These are phyloP conservation scores for Sphenostylis stenocarpa DNA, from an alignment of 306 rosid genomes.

Conservation along the genomic window DNA sequence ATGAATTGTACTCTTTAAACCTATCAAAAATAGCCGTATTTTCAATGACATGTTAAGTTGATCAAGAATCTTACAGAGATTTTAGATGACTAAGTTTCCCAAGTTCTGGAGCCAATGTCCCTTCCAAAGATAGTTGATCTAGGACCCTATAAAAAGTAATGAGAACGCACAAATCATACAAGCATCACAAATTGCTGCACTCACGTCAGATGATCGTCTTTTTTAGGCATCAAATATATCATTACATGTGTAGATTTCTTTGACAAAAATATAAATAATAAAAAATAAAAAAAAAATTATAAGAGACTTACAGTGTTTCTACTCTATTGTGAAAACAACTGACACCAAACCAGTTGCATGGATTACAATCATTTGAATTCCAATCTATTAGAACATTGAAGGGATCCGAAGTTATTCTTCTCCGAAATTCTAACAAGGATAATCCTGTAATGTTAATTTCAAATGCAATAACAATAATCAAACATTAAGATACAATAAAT, in stretches of 20 bases:
- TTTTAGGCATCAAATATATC: background rate
- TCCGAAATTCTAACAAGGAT: constrained; percentile 61
- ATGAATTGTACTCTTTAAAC: too few species aligned
- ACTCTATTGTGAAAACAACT: constrained; percentile 64
- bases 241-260: background rate
- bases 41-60: background rate
- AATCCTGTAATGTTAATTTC: constrained; percentile 56
- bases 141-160: constrained; percentile 58
- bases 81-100: constrained; percentile 67
- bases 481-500: constrained; percentile 25
- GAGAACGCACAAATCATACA: constrained; percentile 20
- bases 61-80: constrained; percentile 66
- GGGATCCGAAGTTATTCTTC: constrained; percentile 67
- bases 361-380: constrained; percentile 60
- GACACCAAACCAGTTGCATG: constrained; percentile 84
- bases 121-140: constrained; percentile 62
- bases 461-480: constrained; percentile 23
- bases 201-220: background rate
- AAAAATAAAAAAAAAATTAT: constrained; percentile 9
- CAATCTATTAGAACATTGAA: constrained; percentile 63
- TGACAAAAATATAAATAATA: background rate
- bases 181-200: constrained; percentile 9
- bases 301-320: constrained; percentile 67
- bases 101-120: constrained; percentile 81
- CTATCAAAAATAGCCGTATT: too few species aligned